Base-by-base conservation (phyloP, 192 early-diverging fungal species). In the Umbelopsis sp. region DNA sequence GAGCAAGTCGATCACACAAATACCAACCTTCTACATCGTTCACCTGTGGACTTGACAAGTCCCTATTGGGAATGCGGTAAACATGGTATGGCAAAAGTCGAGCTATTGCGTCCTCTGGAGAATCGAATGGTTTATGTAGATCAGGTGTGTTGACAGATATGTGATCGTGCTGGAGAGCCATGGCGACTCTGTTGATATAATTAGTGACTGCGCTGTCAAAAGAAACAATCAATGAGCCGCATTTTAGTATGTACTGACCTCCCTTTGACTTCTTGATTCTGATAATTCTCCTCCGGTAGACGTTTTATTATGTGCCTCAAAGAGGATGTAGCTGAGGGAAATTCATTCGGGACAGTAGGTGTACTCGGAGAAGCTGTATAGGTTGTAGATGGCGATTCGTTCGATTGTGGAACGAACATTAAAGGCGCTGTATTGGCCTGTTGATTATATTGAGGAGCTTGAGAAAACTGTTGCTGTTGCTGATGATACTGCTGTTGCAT, bases 41-140 rank as follows among this genome's bases (percentile, higher is more conserved):
- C 69, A 76, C 64, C 75, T 81, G 41, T 77, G 71, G 20, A 68
- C 69, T 53, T 77, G 55, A 44, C 30, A 78, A 35, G 53, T 87
- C 86, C 37, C 68, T 73, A 0, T 85, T 77, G 2, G 89, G 88
- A 67, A 90, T 87, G 76, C 92, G 91, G 66, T 82, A 92, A 49
- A 93, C 81, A 55, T 93, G 91, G 78, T 85, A 93, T 1, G 92
- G 92, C 51, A 93, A 72, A 21, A 93, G 75, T 18, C 90, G 77
- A 68, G 87, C 78, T 48, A 91, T 79, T 0, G 84, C 85, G 74
- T 93, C 90, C 25, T 82, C 70, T 7, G 85, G 46, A 12, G 84
- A 88, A 2, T 49, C 49, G 67, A 93, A 93, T 11, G 90, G 90
- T 25, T 86, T 89, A 58, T 79, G 78, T 51, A 82, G 85, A 64